Evolutionary conservation across 805 yeast genomes (phyloP).

Genomic region (Myxozyma mucilagina): DNA sequence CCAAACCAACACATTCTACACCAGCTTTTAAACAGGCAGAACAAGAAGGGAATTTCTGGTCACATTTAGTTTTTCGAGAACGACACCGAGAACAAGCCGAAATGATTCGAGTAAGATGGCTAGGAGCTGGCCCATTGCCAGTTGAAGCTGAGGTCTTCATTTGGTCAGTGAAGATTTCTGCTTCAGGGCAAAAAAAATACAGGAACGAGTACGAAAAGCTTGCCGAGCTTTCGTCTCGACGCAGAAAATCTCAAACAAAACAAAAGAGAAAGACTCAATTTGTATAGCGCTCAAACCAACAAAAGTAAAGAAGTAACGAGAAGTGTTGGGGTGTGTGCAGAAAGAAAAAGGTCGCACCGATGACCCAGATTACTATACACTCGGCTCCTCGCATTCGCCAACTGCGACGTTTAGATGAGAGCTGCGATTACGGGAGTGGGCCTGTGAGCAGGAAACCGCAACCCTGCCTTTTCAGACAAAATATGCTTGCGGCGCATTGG

Average conservation of each 20-base stretch:
- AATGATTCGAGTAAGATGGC: slow-evolving; percentile 41
- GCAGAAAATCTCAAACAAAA: no score
- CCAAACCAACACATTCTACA: slow-evolving; percentile 77
- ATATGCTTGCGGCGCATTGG: background rate
- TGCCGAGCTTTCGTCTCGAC: no score
- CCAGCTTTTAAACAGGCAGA: slow-evolving; percentile 62
- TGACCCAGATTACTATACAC: no score
- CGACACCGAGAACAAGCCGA: slow-evolving; percentile 87
- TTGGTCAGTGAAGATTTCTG: background rate
- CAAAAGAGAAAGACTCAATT: no score
- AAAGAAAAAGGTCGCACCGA: no score
- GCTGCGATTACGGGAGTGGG: background rate
- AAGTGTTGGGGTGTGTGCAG: no score
- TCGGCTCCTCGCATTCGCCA: no score
- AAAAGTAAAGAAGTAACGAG: no score
- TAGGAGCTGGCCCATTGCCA: slow-evolving; percentile 29
- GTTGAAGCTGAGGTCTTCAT: slow-evolving; percentile 23
- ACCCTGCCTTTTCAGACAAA: background rate
- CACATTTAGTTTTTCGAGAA: slow-evolving; percentile 63
- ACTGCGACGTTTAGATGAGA: background rate
- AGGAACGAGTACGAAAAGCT: no score
- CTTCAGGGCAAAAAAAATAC: background rate
- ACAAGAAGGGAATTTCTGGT: slow-evolving; percentile 67
- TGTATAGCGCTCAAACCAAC: no score
- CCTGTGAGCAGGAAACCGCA: background rate